These are phyloP conservation scores for Heimioporus sp. DNA, from an alignment of 768 basidiomycete genomes.

Conservation along the genomic window DNA sequence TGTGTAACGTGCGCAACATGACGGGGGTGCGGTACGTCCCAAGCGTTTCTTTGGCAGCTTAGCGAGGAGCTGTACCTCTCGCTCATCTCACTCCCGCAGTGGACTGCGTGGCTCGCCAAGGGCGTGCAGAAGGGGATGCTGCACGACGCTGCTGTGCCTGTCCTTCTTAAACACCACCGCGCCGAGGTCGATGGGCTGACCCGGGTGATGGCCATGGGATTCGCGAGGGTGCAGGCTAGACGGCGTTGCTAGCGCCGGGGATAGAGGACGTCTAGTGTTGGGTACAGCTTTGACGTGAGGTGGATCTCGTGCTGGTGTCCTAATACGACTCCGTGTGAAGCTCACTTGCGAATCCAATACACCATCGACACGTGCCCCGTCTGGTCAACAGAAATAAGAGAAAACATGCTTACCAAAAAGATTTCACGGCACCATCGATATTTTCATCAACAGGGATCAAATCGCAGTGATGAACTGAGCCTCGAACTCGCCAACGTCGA, in stretches of 20 bases:
- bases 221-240: too few relatives aligned
- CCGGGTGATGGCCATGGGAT: slow-evolving; percentile 2
- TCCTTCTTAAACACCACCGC: slow-evolving; percentile 1
- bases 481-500: too few relatives aligned
- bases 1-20: slow-evolving; percentile 12
- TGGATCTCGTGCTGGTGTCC: neutral
- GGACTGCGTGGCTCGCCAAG: neutral
- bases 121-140: too few relatives aligned
- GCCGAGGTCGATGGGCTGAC: neutral
- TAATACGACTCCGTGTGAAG: too few relatives aligned
- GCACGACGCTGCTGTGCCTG: slow-evolving; percentile 1
- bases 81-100: slow-evolving; percentile 10
- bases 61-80: slow-evolving; percentile 7
- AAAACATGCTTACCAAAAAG: too few relatives aligned
- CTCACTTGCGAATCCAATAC: too few relatives aligned
- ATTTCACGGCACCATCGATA: too few relatives aligned
- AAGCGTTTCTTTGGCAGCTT: neutral
- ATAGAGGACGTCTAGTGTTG: slow-evolving; percentile 7
- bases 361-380: too few relatives aligned
- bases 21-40: too few relatives aligned
- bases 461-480: too few relatives aligned
- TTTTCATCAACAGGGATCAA: too few relatives aligned
- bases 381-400: too few relatives aligned
- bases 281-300: slow-evolving; percentile 9
- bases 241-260: neutral